phyloP scores from a whole-genome alignment of 2,329 filamentous ascomycete genomes.

The Bisporella sp. region DNA sequence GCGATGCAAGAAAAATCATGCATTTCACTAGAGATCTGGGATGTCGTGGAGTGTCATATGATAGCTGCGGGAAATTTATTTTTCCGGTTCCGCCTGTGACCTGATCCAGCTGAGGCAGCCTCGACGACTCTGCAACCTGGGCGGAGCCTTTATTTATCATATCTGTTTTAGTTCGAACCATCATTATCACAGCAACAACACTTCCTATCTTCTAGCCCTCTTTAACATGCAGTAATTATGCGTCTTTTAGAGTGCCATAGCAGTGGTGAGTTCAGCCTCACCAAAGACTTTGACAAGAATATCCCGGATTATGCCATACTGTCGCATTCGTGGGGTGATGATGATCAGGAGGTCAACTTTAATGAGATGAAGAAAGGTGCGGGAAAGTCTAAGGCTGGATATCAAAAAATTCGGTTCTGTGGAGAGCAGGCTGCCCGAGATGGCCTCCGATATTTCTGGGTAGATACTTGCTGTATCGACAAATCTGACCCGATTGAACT shows the following conservation, averaged over 20 bases:
- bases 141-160: too few species aligned
- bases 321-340: conserved; percentile 4
- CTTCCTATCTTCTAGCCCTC: too few species aligned
- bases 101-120: too few species aligned
- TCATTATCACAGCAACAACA: too few species aligned
- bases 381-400: neutral
- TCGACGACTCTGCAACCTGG: too few species aligned
- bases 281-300: conserved; percentile 2
- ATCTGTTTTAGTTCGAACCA: too few species aligned
- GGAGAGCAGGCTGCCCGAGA: neutral
- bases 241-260: conserved; percentile 1
- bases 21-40: too few species aligned
- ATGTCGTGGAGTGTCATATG: too few species aligned
- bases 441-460: neutral
- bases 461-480: too few species aligned
- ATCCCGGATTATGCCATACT: conserved; percentile 5
- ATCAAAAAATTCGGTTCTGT: neutral
- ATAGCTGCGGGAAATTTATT: too few species aligned
- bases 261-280: conserved; percentile 1
- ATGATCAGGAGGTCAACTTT: conserved; percentile 5
- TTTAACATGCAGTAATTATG: neutral
- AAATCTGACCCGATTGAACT: neutral
- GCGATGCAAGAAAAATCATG: too few species aligned
- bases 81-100: too few species aligned
- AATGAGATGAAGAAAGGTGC: conserved; percentile 1